A percentile compares a stretch with the other conserved stretches of the same genome.
These are phyloP conservation scores for Cryptosporidium tyzzeri DNA, from an alignment of 169 alveolate genomes.

Conservation along the genomic window DNA sequence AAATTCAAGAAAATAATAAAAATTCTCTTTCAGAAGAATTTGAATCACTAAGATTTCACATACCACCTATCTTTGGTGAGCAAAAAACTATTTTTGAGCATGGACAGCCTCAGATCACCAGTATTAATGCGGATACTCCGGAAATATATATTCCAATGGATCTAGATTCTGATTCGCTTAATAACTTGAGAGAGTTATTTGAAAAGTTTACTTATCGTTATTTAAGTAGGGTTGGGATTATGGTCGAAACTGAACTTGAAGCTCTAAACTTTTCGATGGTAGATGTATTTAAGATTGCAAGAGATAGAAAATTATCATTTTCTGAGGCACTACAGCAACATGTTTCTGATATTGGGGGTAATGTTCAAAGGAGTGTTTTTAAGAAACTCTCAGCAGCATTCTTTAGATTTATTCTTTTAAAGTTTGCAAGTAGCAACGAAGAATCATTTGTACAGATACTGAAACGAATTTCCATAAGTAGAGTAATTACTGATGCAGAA, in stretches of 20 bases:
- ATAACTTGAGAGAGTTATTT: constrained; percentile 11
- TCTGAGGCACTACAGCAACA: constrained; percentile 13
- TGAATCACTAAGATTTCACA: constrained; percentile 36
- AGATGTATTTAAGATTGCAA: background rate
- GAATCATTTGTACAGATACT: constrained; percentile 36
- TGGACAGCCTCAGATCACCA: background rate
- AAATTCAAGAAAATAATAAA: constrained; percentile 38
- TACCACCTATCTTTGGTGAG: constrained; percentile 37
- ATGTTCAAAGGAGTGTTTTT: background rate
- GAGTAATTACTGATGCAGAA: constrained; percentile 50
- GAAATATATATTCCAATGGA: constrained; percentile 20
- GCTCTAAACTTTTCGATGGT: constrained; percentile 1
- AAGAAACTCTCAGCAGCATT: constrained; percentile 46
- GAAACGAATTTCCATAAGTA: constrained; percentile 19
- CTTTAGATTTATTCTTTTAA: constrained; percentile 20
- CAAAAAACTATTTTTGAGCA: background rate
- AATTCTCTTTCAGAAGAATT: constrained; percentile 25
- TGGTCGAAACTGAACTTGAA: constrained; percentile 20
- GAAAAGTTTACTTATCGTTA: constrained; percentile 11
- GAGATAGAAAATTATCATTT: background rate
- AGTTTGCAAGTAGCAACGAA: constrained; percentile 51
- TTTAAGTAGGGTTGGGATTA: constrained; percentile 17
- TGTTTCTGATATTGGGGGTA: background rate
- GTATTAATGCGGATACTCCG: background rate
- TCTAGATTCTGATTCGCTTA: constrained; percentile 3